Evolutionary conservation across 768 basidiomycete genomes (phyloP).

Genomic region (Flagelloscypha sp.): DNA sequence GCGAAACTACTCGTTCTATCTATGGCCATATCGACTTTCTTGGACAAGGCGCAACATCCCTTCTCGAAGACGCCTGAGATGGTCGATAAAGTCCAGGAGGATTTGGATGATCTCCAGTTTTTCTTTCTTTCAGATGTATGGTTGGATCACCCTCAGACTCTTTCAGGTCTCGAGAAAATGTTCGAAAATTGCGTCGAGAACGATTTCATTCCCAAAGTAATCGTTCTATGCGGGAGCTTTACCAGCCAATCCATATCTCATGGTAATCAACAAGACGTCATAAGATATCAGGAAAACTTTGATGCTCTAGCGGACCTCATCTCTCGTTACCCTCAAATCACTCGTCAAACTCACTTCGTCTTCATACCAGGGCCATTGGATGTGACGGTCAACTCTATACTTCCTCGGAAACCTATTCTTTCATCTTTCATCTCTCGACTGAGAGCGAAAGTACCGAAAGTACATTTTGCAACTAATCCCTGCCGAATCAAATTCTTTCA

Average conservation of each 20-base stretch:
- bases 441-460: conserved; percentile 64
- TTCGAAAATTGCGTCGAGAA: conserved; percentile 87
- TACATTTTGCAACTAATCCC: conserved; percentile 83
- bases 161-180: conserved; percentile 73
- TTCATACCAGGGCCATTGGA: conserved; percentile 94
- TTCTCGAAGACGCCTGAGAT: conserved; percentile 76
- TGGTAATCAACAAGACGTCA: conserved; percentile 70
- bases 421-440: conserved; percentile 66
- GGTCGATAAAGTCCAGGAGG: conserved; percentile 37
- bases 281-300: conserved; percentile 86
- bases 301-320: conserved; percentile 82
- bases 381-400: conserved; percentile 67
- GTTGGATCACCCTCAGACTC: conserved; percentile 82
- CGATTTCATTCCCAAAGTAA: conserved; percentile 78
- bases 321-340: conserved; percentile 68
- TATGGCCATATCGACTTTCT: conserved; percentile 97
- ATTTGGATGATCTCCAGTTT: conserved; percentile 72
- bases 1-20: conserved; percentile 78
- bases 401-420: conserved; percentile 79
- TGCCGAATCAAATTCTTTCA: conserved; percentile 92
- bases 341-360: conserved; percentile 78
- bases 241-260: conserved; percentile 73
- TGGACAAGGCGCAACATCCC: conserved; percentile 86
- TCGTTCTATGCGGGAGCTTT: conserved; percentile 94
- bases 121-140: conserved; percentile 95